Base-by-base conservation (phyloP, 352 stramenopile species). In the Phytophthora sansomeana region DNA sequence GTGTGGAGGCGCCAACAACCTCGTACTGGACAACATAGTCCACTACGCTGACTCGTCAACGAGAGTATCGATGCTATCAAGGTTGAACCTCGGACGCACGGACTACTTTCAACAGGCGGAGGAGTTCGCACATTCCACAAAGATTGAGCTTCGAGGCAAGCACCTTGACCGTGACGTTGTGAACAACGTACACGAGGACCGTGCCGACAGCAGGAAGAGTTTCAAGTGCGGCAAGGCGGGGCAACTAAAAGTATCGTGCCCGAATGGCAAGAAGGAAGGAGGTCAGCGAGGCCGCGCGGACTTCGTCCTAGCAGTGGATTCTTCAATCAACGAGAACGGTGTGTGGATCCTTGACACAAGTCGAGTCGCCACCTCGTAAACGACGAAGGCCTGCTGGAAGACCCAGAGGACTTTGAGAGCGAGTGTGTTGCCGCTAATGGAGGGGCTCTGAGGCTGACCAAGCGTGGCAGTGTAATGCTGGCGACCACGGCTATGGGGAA, bases 21-120 rank as follows among this genome's bases (percentile, higher is more conserved):
- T 64, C 1, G 67, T 66, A 0, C 41, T 55, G 6, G 29, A 63
- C 35, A 75, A 75, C 48, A 75, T 75, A 17, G 60, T 70, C 1
- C 48, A 67, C 35, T 75, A 63, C 28, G 60, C 67, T 2, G 33
- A 55, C 5, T 14, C 30, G 1, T 1, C 0, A 1, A 39, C 58
- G 43, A 17, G 58, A 1, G 39, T 54, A 11, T 48, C 44, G 3
- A 65, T 68, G 48, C 32, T 68, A 26, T 49, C 58, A 19, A 28
- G 39, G 13, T 38, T 60, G 4, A 57, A 64, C 44, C 35, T 49
- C 24, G 30, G 1, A 0, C 43, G 61, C 24, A 61, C 21, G 16
- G 56, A 64, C 26, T 55, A 63, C 19, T 39, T 71, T 6, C 46
- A 30, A 0, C 61, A 75, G 28, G 54, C 50, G 11, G 62, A 75